A percentile compares a stretch with the other conserved stretches of the same genome.
Evolutionary conservation across 2,329 filamentous ascomycete species (phyloP).

Genomic region (Furcasterigmium sp.): DNA sequence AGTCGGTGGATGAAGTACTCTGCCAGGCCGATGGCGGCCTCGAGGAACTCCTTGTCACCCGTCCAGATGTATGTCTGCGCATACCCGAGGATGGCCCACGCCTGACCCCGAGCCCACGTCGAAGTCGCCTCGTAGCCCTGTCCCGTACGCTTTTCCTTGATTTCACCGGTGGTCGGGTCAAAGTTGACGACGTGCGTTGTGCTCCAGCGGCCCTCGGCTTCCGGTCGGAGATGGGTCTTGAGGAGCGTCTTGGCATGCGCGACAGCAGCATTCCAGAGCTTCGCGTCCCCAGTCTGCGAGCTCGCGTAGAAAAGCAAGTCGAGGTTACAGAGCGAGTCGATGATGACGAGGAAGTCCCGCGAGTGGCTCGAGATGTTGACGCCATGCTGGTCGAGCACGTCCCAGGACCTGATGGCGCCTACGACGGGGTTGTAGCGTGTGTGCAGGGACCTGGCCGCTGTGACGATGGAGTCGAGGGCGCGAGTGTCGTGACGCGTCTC

Average conservation of each 20-base stretch:
- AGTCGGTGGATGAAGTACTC: conserved; percentile 43
- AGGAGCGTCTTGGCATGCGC: conserved; percentile 35
- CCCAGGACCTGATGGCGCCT: conserved; percentile 44
- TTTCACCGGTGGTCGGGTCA: conserved; percentile 30
- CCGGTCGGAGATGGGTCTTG: conserved; percentile 31
- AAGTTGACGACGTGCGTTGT: conserved; percentile 46
- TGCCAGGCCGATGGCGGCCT: conserved; percentile 38
- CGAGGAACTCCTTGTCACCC: conserved; percentile 33
- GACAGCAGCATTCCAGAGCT: conserved; percentile 22
- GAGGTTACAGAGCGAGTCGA: conserved; percentile 36
- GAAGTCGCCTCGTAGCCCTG: conserved; percentile 41
- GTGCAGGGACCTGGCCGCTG: conserved; percentile 36
- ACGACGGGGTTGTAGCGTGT: conserved; percentile 35
- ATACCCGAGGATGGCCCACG: conserved; percentile 46
- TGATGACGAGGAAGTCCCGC: conserved; percentile 32
- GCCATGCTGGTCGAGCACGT: conserved; percentile 24
- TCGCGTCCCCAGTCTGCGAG: conserved; percentile 19
- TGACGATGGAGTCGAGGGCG: conserved; percentile 33
- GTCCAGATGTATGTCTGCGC: conserved; percentile 45
- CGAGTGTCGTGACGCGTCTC: conserved; percentile 32
- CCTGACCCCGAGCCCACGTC: conserved; percentile 47
- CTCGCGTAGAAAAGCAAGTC: conserved; percentile 30
- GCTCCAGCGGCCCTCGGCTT: conserved; percentile 25
- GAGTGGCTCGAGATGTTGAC: conserved; percentile 23
- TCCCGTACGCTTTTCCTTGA: conserved; percentile 40